phyloP scores from a whole-genome alignment of 2,329 filamentous ascomycete genomes.

The Colletotrichum acutatum region DNA sequence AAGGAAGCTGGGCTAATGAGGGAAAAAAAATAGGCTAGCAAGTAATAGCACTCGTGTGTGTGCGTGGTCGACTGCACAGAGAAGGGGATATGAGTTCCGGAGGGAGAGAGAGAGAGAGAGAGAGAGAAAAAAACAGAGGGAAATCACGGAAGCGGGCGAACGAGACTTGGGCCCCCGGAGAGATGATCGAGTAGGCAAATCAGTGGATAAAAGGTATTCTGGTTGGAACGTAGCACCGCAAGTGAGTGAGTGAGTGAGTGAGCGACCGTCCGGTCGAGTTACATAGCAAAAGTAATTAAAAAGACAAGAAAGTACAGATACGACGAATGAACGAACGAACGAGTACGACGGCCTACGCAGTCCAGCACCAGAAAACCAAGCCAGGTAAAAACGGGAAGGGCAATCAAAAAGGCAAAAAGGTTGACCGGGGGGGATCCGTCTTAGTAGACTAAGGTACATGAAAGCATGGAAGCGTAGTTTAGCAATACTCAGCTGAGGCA shows the following conservation, averaged over 20 bases:
- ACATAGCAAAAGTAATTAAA: background rate
- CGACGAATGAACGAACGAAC: constrained; percentile 3
- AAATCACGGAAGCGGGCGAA: constrained; percentile 16
- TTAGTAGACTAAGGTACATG: constrained; percentile 1
- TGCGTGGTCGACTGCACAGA: background rate
- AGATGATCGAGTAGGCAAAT: background rate
- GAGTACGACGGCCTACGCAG: background rate
- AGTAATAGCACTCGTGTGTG: background rate
- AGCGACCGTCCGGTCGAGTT: background rate
- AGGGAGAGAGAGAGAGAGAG: constrained; percentile 23
- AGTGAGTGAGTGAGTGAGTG: background rate
- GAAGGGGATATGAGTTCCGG: constrained; percentile 20
- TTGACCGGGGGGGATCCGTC: constrained; percentile 27
- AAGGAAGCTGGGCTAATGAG: constrained; percentile 9
- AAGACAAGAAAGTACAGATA: background rate
- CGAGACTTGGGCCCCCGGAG: constrained; percentile 10
- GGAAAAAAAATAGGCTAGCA: constrained; percentile 12
- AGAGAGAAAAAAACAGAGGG: background rate
- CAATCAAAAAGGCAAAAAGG: constrained; percentile 25
- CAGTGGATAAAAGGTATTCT: background rate
- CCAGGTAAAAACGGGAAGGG: constrained; percentile 29
- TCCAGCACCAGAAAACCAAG: constrained; percentile 19
- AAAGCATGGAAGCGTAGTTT: background rate
- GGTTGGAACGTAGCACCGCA: background rate
- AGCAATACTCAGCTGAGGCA: constrained; percentile 20